Conservation (phyloP, 2,329 filamentous ascomycete genomes). For the Thielaviopsis ethacetica region DNA sequence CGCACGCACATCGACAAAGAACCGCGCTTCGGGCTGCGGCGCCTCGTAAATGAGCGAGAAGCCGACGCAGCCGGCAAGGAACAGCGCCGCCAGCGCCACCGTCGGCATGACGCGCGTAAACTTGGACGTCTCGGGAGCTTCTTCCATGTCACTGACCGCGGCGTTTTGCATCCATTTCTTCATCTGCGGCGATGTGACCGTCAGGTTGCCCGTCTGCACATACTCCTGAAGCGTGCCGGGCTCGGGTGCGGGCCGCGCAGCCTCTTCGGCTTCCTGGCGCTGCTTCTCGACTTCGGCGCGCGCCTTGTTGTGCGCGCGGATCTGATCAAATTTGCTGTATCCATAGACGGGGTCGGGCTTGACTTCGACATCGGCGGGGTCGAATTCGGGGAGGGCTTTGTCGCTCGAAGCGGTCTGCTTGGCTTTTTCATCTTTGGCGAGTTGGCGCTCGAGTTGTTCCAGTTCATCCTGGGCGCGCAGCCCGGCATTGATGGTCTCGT, state of each 20-base stretch:
- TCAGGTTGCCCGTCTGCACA: conserved; percentile 22
- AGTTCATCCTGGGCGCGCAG: conserved; percentile 48
- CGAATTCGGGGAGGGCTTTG: conserved; percentile 15
- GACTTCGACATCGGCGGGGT: conserved; percentile 13
- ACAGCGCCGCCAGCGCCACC: conserved; percentile 28
- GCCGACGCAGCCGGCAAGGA: conserved; percentile 27
- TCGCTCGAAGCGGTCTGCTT: conserved; percentile 11
- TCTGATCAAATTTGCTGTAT: conserved; percentile 36
- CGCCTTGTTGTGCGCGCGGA: conserved; percentile 36
- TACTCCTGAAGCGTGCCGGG: conserved; percentile 14
- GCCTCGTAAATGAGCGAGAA: conserved; percentile 30
- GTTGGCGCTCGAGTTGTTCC: conserved; percentile 29
- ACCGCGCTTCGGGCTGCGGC: conserved; percentile 23
- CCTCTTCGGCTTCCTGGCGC: conserved; percentile 25
- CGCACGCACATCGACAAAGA: conserved; percentile 45
- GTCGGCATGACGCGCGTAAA: conserved; percentile 41
- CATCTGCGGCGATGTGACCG: conserved; percentile 25
- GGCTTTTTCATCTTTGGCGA: conserved; percentile 13
- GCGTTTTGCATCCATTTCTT: conserved; percentile 25
- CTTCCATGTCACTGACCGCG: conserved; percentile 33
- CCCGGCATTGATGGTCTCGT: conserved; percentile 44
- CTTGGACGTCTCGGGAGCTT: conserved; percentile 32
- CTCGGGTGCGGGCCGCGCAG: conserved; percentile 8
- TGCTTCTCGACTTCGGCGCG: conserved; percentile 29
- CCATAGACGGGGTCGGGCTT: conserved; percentile 38